Evolutionary conservation across 2,329 filamentous ascomycete species (phyloP), one percentile per base, ranked within the genome.

Genomic region (Nigrospora sphaerica): DNA sequence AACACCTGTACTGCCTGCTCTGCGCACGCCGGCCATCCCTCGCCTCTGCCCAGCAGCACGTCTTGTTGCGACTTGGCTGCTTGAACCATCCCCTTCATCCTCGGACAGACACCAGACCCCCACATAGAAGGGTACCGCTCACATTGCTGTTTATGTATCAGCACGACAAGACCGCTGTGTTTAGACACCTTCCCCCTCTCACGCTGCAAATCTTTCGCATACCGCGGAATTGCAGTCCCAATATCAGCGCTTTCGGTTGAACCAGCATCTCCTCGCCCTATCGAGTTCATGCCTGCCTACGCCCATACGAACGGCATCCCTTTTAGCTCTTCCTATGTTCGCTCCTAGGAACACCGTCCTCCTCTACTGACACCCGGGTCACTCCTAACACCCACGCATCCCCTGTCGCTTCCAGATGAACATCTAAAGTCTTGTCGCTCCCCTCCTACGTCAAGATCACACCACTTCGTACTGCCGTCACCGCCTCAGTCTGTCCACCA

Each of bases 141-240:
- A 64, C 61, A 65, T 64, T 68, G 74, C 75, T 86, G 89, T 95
- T 87, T 95, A 95, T 95, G 90, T 95, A 95, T 95, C 90, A 90
- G 88, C 86, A 88, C 88, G 86, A 86, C 83, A 69, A 78, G 66
- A 81, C 81, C 82, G 82, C 87, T 86, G 83, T 89, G 84, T 90
- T 88, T 83, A 88, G 85, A 88, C 85, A 92, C 85, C 83, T 85
- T 76, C 84, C 85, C 81, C 88, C 88, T 78, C 83, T 88, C 78
- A 88, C 89, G 87, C 88, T 95, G 87, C 89, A 91, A 82, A 79
- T 85, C 81, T 95, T 95, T 88, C 89, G 89, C 82, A 90, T 88
- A 86, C 80, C 84, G 83, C 85, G 87, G 80, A 95, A 88, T 79
- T 88, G 88, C 86, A 91, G 86, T 78, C 82, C 82, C 70, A 83